Base-by-base conservation (phyloP, 177 flowering plant genomes). In the Vitis hybrid region DNA sequence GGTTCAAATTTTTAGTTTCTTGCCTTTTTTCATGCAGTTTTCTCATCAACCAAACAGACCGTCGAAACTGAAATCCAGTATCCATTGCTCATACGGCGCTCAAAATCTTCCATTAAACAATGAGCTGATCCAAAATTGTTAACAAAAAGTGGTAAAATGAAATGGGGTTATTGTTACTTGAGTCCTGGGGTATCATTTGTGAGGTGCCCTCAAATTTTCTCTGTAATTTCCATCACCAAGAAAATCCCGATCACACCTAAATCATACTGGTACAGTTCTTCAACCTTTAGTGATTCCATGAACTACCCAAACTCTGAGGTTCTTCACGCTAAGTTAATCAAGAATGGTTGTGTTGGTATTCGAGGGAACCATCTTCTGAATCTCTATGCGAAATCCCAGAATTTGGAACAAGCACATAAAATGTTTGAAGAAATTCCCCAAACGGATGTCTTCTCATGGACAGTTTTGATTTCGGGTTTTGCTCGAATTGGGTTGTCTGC, bases 401-500 rank as follows among this genome's bases (percentile, higher is more conserved):
- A 79, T 11, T 68, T 83, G 51, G 73, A 15, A 2, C 1, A 64
- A 50, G 93, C 93, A 2, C 77, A 69, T 20, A 81, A 75, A 50
- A 51, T 92, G 90, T 90, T 92, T 60, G 97, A 85, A 45, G 93
- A 87, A 77, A 79, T 87, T 49, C 75, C 85, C 20, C 20, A 74
- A 5, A 67, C 80, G 75, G 89, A 92, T 75, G 93, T 87, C 48
- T 80, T 80, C 0, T 33, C 86, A 0, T 92, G 95, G 94, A 90
- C 92, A 1, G 68, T 83, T 61, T 84, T 90, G 2, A 73, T 92
- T 7, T 77, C 90, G 9, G 88, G 88, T 12, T 82, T 72, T 65
- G 76, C 87, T 57, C 77, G 72, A 55, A 56, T 16, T 53, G 83
- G 86, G 22, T 71, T 49, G 10, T 63, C 52, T 19, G 20, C 33